Percentiles rank a stretch among this genome's conserved stretches.
Conservation (phyloP, 306 rosid genomes). For the Phaseolus lunatus region DNA sequence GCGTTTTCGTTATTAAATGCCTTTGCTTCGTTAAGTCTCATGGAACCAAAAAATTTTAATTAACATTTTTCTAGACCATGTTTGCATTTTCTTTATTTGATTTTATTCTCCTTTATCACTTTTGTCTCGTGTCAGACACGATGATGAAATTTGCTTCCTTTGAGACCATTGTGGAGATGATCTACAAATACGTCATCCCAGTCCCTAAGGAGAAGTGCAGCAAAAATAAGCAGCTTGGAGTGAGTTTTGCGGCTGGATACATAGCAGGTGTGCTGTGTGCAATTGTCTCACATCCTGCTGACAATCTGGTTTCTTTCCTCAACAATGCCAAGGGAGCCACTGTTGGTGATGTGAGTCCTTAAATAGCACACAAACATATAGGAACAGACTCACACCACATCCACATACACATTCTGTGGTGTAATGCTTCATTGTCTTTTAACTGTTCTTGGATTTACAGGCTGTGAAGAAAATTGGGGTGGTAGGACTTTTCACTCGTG, state of each 20-base stretch:
- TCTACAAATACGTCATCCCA: constrained; percentile 71
- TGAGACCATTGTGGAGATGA: constrained; percentile 70
- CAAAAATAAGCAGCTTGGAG: constrained; percentile 69
- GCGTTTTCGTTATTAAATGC: background rate
- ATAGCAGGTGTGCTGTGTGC: constrained; percentile 76
- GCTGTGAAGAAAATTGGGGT: constrained; percentile 71
- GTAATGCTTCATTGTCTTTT: constrained; percentile 31
- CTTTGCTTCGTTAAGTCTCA: background rate
- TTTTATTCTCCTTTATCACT: background rate
- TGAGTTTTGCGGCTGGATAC: constrained; percentile 79
- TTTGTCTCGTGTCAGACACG: constrained; percentile 55
- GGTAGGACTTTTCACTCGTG: constrained; percentile 76
- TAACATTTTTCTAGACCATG: background rate
- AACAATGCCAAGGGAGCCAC: constrained; percentile 85
- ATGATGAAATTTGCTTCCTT: constrained; percentile 89
- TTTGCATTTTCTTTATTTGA: background rate
- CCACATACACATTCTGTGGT: background rate
- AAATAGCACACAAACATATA: background rate
- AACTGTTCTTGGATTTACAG: constrained; percentile 52
- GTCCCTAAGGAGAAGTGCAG: constrained; percentile 72
- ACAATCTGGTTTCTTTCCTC: constrained; percentile 83
- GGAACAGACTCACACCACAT: background rate
- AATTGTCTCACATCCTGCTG: constrained; percentile 82
- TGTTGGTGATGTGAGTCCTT: constrained; percentile 68
- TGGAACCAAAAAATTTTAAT: background rate